Percentiles rank a stretch among this genome's conserved stretches.
phyloP scores from a whole-genome alignment of 2,329 filamentous ascomycete genomes.

The Davidsoniella eucalypti region DNA sequence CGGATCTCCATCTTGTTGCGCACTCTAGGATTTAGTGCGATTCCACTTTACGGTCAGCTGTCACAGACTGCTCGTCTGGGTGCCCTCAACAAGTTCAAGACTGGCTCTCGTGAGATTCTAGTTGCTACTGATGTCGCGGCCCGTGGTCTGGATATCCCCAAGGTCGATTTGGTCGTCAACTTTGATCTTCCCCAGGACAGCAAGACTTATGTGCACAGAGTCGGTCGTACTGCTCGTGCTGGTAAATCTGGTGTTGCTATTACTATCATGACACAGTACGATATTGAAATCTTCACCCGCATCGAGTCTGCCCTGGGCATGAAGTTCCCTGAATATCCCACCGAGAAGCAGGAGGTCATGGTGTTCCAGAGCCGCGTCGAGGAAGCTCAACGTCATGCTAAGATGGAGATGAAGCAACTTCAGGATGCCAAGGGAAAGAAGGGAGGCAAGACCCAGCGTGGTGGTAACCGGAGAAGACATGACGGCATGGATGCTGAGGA shows the following conservation, averaged over 20 bases:
- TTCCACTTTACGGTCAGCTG: conserved; percentile 84
- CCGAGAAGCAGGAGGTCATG: conserved; percentile 71
- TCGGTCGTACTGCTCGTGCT: conserved; percentile 74
- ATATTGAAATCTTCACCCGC: conserved; percentile 61
- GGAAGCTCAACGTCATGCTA: conserved; percentile 67
- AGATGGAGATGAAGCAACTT: conserved; percentile 65
- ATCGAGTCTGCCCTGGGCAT: conserved; percentile 73
- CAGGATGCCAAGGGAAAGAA: conserved; percentile 49
- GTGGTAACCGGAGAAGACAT: conserved; percentile 29
- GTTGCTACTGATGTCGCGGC: conserved; percentile 91
- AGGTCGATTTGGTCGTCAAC: conserved; percentile 78
- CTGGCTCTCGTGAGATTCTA: conserved; percentile 65
- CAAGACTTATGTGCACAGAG: conserved; percentile 82
- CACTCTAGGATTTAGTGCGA: conserved; percentile 72
- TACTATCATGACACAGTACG: conserved; percentile 73
- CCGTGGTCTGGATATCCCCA: conserved; percentile 80
- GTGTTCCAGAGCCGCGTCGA: conserved; percentile 61
- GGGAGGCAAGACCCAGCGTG: conserved; percentile 28
- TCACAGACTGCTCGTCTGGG: conserved; percentile 75
- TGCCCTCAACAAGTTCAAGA: conserved; percentile 77
- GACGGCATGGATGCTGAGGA: conserved; percentile 65
- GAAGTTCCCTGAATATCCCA: conserved; percentile 52
- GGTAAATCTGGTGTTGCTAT: conserved; percentile 73
- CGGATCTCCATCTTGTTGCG: conserved; percentile 70
- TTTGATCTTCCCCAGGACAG: conserved; percentile 69